A percentile compares a stretch with the other conserved stretches of the same genome.
Conservation (phyloP, 257 asterid genomes). For the Solanum virginianum region DNA sequence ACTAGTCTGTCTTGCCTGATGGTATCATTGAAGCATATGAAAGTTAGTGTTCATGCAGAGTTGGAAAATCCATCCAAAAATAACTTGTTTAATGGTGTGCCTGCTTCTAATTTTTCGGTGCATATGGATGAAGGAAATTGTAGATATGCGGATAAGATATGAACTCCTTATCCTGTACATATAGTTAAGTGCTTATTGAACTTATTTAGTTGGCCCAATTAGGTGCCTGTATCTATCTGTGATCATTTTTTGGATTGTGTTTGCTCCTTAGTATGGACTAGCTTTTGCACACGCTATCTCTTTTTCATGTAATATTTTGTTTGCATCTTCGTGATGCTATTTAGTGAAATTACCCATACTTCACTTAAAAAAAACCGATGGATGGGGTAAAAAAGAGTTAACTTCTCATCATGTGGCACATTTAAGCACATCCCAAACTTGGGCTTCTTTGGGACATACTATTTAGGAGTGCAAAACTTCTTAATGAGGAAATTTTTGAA, state of each 20-base stretch:
- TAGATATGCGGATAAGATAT: not conserved
- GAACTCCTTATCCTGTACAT: not conserved
- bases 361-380: not conserved
- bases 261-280: not conserved
- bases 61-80: not conserved
- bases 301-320: not conserved
- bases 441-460: not conserved
- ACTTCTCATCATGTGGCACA: not conserved
- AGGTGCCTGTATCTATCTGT: not conserved
- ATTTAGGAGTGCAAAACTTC: not conserved
- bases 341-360: not conserved
- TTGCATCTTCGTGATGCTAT: not conserved
- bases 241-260: not conserved
- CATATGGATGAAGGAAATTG: not conserved
- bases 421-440: not conserved
- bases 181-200: not conserved
- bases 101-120: not conserved
- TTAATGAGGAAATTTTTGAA: not conserved
- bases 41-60: not conserved
- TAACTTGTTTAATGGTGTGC: not conserved
- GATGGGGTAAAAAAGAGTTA: not conserved
- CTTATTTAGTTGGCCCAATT: not conserved
- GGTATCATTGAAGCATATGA: not conserved
- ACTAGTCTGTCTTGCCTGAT: not conserved
- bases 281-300: not conserved